Conservation (phyloP, 2,329 filamentous ascomycete species). For the Cercospora sesami region DNA sequence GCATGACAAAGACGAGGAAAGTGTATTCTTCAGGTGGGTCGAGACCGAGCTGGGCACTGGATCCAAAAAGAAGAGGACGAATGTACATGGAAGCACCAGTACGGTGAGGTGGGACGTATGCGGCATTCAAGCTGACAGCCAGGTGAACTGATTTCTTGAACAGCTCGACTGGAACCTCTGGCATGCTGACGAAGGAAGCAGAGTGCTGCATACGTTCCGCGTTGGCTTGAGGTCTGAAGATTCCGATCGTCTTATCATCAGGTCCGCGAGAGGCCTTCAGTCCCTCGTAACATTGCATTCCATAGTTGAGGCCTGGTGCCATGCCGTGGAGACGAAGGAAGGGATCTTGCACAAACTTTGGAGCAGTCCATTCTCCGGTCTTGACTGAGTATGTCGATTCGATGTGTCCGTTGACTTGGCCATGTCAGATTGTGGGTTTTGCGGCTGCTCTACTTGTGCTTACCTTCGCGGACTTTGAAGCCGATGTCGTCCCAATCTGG, state of each 20-base stretch:
- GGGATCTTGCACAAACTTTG: slow-evolving; percentile 77
- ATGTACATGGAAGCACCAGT: slow-evolving; percentile 93
- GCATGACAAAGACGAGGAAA: slow-evolving; percentile 85
- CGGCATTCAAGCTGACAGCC: slow-evolving; percentile 84
- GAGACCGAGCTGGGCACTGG: slow-evolving; percentile 80
- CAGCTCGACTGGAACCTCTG: slow-evolving; percentile 70
- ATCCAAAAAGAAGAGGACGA: slow-evolving; percentile 84
- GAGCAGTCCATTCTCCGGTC: slow-evolving; percentile 74
- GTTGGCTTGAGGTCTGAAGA: slow-evolving; percentile 88
- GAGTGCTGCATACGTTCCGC: slow-evolving; percentile 82
- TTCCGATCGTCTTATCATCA: slow-evolving; percentile 66
- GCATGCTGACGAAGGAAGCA: slow-evolving; percentile 79
- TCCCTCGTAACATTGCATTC: slow-evolving; percentile 97
- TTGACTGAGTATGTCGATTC: slow-evolving; percentile 78
- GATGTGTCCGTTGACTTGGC: slow-evolving; percentile 81
- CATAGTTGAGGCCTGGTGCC: slow-evolving; percentile 93
- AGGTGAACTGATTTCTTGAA: slow-evolving; percentile 76
- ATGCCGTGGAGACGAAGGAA: slow-evolving; percentile 90
- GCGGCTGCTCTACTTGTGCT: slow-evolving; percentile 23
- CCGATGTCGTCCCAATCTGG: slow-evolving; percentile 88
- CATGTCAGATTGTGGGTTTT: background rate
- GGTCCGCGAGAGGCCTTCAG: slow-evolving; percentile 90
- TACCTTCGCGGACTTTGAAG: slow-evolving; percentile 88
- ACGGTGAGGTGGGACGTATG: slow-evolving; percentile 83
- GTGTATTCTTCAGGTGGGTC: slow-evolving; percentile 88